Base-by-base conservation (phyloP, 2,329 filamentous ascomycete genomes). In the Teratosphaeriaceae sp. region DNA sequence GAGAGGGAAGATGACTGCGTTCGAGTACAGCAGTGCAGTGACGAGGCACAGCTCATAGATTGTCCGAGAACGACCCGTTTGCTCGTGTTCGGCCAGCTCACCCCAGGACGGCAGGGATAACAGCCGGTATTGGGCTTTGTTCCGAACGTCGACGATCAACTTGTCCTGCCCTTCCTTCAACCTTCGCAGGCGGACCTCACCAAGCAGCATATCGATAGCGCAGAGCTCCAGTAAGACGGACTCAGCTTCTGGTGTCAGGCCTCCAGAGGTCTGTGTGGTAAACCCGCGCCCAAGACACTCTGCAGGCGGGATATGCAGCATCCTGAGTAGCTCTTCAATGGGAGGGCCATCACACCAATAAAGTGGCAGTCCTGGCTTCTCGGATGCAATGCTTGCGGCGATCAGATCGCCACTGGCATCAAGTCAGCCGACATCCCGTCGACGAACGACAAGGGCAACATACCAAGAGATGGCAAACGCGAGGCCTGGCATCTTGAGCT, bases 381-480 rank as follows among this genome's bases (percentile, higher is more conserved):
- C 18, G 33, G 6, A 8, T 13, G 33, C 33, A 15, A 36, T 36
- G 15, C 33, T 36, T 20, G 33, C 33, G 7, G 33, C 33, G 15
- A 36, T 36, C 16, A 36, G 15, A 18, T 36, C 33, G 20, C 33
- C 33, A 36, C 33, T 36, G 16, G n/a, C n/a, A n/a, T n/a, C n/a
- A 8, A 27, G 24, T 27, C 24, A 8, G 24, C n/a, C 24, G n/a
- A 27, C 8, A 27, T 27, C n/a, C 8, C 24, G 8, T 8, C 24
- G 8, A n/a, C 8, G 8, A n/a, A 8, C 8, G 24, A 27, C 8
- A n/a, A 27, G 24, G 8, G 24, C 24, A n/a, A n/a, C 24, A 5
- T 22, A 36, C 33, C 33, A 36, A 6, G 33, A 36, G 16, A 36
- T 36, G 6, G 33, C 33, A 15, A 36, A 36, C n/a, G 33, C 33